Evolutionary conservation across 2,329 filamentous ascomycete species (phyloP).

Genomic region (Thermomyces lanuginosus): DNA sequence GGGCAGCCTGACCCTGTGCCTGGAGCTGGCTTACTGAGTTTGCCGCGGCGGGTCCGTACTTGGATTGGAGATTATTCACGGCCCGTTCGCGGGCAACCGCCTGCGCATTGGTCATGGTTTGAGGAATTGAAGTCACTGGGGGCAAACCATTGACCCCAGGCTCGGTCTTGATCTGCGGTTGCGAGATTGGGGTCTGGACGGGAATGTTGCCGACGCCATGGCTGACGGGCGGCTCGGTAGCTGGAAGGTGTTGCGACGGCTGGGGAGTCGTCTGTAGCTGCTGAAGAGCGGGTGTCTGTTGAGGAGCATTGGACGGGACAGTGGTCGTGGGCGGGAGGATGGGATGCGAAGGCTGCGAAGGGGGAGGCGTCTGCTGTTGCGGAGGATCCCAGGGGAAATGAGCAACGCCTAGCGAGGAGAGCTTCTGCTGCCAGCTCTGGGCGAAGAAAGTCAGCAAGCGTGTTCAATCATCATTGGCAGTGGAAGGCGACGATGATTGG

Average conservation of each 20-base stretch:
- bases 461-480: slow-evolving; percentile 1
- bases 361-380: slow-evolving; percentile 42
- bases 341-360: slow-evolving; percentile 24
- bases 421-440: slow-evolving; percentile 86
- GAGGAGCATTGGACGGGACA: slow-evolving; percentile 30
- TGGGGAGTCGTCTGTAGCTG: slow-evolving; percentile 24
- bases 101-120: slow-evolving; percentile 25
- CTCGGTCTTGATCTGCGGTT: slow-evolving; percentile 44
- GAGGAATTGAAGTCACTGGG: slow-evolving; percentile 19
- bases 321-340: slow-evolving; percentile 24
- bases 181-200: slow-evolving; percentile 21
- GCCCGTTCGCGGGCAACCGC: slow-evolving; percentile 38
- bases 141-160: slow-evolving; percentile 26
- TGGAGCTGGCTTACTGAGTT: slow-evolving; percentile 30
- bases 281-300: slow-evolving; percentile 15
- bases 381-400: slow-evolving; percentile 91
- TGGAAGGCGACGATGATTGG: slow-evolving; percentile 9
- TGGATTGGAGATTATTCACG: slow-evolving; percentile 34
- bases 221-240: slow-evolving; percentile 10
- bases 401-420: slow-evolving; percentile 70
- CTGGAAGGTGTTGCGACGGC: slow-evolving; percentile 19
- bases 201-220: slow-evolving; percentile 12
- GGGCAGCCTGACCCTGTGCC: slow-evolving; percentile 21
- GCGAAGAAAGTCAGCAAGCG: background rate
- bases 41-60: slow-evolving; percentile 26